Evolutionary conservation across 2,329 filamentous ascomycete genomes (phyloP).

Genomic region (Penicillium sp.): DNA sequence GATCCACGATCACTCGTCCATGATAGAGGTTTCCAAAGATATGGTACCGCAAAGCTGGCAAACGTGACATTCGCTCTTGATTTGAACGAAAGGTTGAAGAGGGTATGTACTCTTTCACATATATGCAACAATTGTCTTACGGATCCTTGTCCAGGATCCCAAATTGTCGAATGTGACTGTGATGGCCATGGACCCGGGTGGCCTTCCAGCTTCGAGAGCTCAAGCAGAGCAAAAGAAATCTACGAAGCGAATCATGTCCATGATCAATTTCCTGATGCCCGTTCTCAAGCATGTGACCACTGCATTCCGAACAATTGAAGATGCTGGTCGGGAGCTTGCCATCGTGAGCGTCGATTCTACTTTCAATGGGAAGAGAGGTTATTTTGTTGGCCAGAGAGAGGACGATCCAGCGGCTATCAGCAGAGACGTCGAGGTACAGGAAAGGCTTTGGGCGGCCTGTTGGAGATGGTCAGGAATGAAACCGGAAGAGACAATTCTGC

Average conservation of each 20-base stretch:
- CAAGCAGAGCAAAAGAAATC: slow-evolving; percentile 23
- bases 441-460: slow-evolving; percentile 24
- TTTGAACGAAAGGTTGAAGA: slow-evolving; percentile 41
- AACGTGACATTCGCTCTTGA: slow-evolving; percentile 48
- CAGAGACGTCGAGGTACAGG: slow-evolving; percentile 9
- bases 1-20: slow-evolving; percentile 38
- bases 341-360: slow-evolving; percentile 19
- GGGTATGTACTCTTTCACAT: slow-evolving; percentile 25
- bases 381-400: slow-evolving; percentile 20
- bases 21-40: slow-evolving; percentile 50
- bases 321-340: slow-evolving; percentile 26
- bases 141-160: slow-evolving; percentile 25
- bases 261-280: slow-evolving; percentile 24
- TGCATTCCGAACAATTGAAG: slow-evolving; percentile 19
- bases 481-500: slow-evolving; percentile 7
- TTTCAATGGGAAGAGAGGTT: slow-evolving; percentile 21
- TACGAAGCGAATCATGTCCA: slow-evolving; percentile 11
- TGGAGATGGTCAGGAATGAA: slow-evolving; percentile 25
- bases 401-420: slow-evolving; percentile 9
- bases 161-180: slow-evolving; percentile 34
- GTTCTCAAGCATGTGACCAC: slow-evolving; percentile 23
- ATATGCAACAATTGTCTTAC: not conserved
- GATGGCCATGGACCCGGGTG: slow-evolving; percentile 42
- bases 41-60: slow-evolving; percentile 50
- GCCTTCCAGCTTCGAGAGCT: slow-evolving; percentile 24